Conservation (phyloP, 169 alveolate genomes). For the Eimeria acervulina region DNA sequence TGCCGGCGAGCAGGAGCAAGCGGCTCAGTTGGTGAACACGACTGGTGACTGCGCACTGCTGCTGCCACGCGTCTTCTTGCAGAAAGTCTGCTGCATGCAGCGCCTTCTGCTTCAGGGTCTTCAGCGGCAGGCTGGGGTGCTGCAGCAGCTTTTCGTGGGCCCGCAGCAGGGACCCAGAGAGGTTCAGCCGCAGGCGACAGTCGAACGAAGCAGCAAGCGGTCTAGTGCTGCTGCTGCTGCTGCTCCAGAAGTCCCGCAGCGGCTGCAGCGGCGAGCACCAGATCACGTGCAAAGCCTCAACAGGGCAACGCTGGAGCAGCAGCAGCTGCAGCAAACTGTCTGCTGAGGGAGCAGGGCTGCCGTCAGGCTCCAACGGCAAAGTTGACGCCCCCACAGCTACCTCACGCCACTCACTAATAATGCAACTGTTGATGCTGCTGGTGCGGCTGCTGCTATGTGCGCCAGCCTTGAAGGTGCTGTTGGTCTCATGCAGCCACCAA, state of each 20-base stretch:
- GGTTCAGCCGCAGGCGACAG: constrained; percentile 66
- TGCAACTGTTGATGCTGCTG: constrained; percentile 10
- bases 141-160: constrained; percentile 33
- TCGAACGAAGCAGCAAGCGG: constrained; percentile 71
- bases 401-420: constrained; percentile 41
- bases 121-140: background rate
- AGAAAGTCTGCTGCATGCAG: background rate
- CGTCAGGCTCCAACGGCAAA: background rate
- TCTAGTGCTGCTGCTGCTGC: constrained; percentile 62
- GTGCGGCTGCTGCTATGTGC: background rate
- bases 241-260: constrained; percentile 24
- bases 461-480: background rate
- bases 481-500: constrained; percentile 38
- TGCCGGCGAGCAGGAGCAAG: constrained; percentile 45
- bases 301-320: constrained; percentile 31
- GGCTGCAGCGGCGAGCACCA: constrained; percentile 68
- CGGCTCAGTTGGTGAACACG: constrained; percentile 55
- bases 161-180: background rate
- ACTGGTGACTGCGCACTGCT: constrained; percentile 44
- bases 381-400: constrained; percentile 19
- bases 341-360: constrained; percentile 10
- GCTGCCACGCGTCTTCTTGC: constrained; percentile 29
- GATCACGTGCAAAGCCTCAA: constrained; percentile 53
- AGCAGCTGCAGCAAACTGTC: constrained; percentile 72
- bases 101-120: background rate